Evolutionary conservation across 202 grass and related monocot species (phyloP), one percentile per base, ranked within the genome.

Genomic region (Dendrocalamus latiflorus): DNA sequence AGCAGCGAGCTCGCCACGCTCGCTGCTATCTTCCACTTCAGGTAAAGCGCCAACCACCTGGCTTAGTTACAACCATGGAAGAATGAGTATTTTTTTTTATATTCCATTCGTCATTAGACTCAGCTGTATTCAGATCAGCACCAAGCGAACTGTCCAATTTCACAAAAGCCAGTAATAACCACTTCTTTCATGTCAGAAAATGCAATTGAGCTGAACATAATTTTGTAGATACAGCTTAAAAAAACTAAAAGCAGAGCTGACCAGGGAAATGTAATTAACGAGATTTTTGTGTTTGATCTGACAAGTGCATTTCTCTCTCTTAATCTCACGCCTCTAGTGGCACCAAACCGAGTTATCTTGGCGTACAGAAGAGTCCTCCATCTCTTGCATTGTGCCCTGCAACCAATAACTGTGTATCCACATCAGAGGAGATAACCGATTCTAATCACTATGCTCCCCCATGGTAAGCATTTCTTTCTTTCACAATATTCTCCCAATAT

Each of bases 381-480:
- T 84, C 91, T 55, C 77, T 89, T 16, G 83, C 86, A 0, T 17
- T 91, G 67, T 94, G 91, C 80, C 91, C 91, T 55, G 91, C 86
- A 26, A 94, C 91, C 21, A 94, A 89, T 58, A 94, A 91, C 49
- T 94, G 91, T 1, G 70, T 94, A 20, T 94, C 91, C 1, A 94
- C 91, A 11, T 84, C 88, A 6, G 91, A 94, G 83, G 84, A 86
- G 54, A 91, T 82, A 6, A 94, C 60, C 49, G 91, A 94, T 21
- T 65, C 60, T 1, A 86, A 89, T 72, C 91, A 89, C 86, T 94
- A 91, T 70, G 80, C 88, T 65, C 91, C 91, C 14, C 88, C 88
- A 65, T 91, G 91, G 91, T 93, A 93, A 85, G 37, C 67, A 33
- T 64, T 34, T 22, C 1, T 39, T 1, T 39, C 5, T 56, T 59